Evolutionary conservation across 192 early-diverging fungal species (phyloP).

Genomic region (Borealophlyctis nickersoniae): DNA sequence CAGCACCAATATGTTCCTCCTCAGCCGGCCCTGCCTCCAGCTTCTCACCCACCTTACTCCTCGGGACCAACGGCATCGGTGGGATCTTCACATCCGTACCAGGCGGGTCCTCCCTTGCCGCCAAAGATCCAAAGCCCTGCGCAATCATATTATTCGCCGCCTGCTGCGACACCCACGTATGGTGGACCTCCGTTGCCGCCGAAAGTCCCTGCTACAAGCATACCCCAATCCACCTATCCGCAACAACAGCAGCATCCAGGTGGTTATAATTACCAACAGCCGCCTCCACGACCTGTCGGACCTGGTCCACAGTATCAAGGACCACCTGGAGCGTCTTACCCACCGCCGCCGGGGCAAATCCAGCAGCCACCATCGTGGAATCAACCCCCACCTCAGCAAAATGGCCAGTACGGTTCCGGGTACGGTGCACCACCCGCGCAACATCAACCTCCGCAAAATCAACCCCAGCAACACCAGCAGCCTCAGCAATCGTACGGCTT

Average conservation of each 20-base stretch:
- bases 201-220: background rate
- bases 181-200: conserved; percentile 16
- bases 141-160: background rate
- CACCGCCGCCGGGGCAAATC: conserved; percentile 17
- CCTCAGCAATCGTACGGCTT: background rate
- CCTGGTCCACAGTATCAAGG: conserved; percentile 1
- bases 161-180: conserved; percentile 4
- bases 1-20: background rate
- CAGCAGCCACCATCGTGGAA: conserved; percentile 17
- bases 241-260: background rate
- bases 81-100: background rate
- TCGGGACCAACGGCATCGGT: conserved; percentile 12
- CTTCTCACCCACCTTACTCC: conserved; percentile 23
- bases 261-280: background rate
- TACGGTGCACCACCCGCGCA: background rate
- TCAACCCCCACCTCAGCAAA: conserved; percentile 4
- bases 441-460: background rate
- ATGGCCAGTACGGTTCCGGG: background rate
- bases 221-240: background rate
- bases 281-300: background rate
- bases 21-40: conserved; percentile 11
- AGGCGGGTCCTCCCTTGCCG: background rate
- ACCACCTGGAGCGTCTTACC: background rate
- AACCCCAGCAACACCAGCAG: conserved; percentile 5
- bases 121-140: background rate